Conservation (phyloP, 129 eudicot species). For the Gnaphalium uliginosum region DNA sequence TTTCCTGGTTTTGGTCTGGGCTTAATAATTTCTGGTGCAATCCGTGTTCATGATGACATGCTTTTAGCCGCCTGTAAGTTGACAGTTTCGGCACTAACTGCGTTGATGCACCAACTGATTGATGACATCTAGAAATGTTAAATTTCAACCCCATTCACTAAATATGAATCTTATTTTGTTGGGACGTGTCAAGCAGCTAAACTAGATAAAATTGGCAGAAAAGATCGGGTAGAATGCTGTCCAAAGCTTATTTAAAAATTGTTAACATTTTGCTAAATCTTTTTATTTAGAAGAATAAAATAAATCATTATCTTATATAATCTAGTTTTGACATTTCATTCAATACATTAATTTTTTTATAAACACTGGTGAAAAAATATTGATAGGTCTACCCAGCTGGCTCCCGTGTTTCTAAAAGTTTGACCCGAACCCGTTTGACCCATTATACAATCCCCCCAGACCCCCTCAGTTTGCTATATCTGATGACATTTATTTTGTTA, state of each 20-base stretch:
- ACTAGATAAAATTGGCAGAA: neutral
- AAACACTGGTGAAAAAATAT: neutral
- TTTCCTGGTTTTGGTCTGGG: constrained; percentile 98
- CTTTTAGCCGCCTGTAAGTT: constrained; percentile 96
- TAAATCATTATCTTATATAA: neutral
- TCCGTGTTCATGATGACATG: constrained; percentile 98
- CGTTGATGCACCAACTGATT: neutral
- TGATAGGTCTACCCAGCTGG: neutral
- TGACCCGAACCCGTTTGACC: neutral
- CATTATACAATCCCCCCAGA: neutral
- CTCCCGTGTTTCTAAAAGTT: neutral
- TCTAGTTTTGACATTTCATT: neutral
- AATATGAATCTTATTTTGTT: neutral
- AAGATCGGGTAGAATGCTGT: neutral
- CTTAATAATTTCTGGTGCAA: constrained; percentile 90
- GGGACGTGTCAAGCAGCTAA: neutral
- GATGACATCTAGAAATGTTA: neutral
- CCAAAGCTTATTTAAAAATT: neutral
- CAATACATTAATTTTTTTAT: neutral
- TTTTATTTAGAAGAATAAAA: neutral
- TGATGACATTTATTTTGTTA: neutral
- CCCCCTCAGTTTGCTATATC: neutral
- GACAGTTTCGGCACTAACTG: neutral
- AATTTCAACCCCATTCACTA: neutral
- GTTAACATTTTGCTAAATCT: neutral